Evolutionary conservation across 345 rosid genomes (phyloP), one percentile per base, ranked within the genome.

Genomic region (Gossypium stocksii): DNA sequence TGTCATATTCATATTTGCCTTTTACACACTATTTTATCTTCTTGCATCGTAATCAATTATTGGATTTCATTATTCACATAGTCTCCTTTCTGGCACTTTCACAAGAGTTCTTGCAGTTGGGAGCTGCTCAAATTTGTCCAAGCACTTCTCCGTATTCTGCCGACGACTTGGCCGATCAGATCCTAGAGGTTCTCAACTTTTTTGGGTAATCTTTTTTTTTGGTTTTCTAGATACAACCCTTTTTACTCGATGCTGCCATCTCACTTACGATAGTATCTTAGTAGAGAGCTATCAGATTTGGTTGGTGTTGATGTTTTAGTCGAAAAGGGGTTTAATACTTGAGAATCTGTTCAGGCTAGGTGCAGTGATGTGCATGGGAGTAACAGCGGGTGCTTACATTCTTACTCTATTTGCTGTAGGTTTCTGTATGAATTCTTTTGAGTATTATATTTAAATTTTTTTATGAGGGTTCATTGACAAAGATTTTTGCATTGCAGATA

Each of bases 311-410:
- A 23, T 70, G 2, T 51, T 51, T 51, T 23, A 20, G 38, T 51
- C 17, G 25, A 52, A 25, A 6, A 9, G 60, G 60, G 13, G 72
- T 51, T 59, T 78, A 12, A 20, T 66, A 16, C 20, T 72, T 17
- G 3, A n/a, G 13, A 25, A 62, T 25, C 11, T 34, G 27, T 71
- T 44, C 84, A 94, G 99, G 84, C 96, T 93, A 67, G 93, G 89
- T 61, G 81, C 91, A 57, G 98, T 95, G 51, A 95, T 93, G 97
- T 95, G 99, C 81, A 89, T 93, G 96, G 99, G 98, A 73, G 93
- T 93, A 57, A 90, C 97, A 16, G 96, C 97, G 1, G 97, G 99
- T 79, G 99, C 98, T 76, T 93, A 91, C 85, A 79, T 95, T 76
- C 90, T 95, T 77, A 88, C 90, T 52, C 81, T 91, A 56, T 95